Evolutionary conservation across 2,329 filamentous ascomycete genomes (phyloP).

Genomic region (Aspergillus glaucus): DNA sequence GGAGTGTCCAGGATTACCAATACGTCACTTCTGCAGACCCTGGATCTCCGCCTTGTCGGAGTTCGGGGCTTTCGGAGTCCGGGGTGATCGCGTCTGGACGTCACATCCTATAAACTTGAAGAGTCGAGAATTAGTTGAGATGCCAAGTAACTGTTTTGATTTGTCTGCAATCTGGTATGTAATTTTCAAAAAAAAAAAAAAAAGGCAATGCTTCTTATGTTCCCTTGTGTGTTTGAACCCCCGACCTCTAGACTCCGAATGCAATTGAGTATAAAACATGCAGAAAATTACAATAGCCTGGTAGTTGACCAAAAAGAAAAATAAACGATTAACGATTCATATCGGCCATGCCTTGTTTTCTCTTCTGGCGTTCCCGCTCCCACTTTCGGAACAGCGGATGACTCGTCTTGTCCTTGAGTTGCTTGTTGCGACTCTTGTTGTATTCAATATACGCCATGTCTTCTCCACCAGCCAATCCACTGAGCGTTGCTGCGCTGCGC

Average conservation of each 20-base stretch:
- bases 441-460: slow-evolving; percentile 96
- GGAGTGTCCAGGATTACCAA: neutral
- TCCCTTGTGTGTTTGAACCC: neutral
- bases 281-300: neutral
- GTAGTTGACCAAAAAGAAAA: neutral
- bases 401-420: slow-evolving; percentile 56
- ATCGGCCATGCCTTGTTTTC: slow-evolving; percentile 42
- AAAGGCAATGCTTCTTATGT: no score
- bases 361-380: slow-evolving; percentile 54
- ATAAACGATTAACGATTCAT: slow-evolving; percentile 11
- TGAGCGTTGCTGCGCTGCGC: slow-evolving; percentile 76
- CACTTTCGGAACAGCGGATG: slow-evolving; percentile 63
- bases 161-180: neutral
- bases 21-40: neutral
- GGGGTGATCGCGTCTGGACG: neutral
- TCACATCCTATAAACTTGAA: no score
- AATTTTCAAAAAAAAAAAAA: neutral
- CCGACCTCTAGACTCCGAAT: neutral
- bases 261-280: neutral
- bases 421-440: slow-evolving; percentile 66
- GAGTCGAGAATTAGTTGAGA: no score
- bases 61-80: neutral
- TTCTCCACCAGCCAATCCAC: slow-evolving; percentile 81
- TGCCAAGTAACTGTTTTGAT: neutral
- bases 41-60: no score